Percentiles rank a stretch among this genome's conserved stretches.
phyloP scores from a whole-genome alignment of 2,329 filamentous ascomycete genomes.

The Beauveria rudraprayagi region DNA sequence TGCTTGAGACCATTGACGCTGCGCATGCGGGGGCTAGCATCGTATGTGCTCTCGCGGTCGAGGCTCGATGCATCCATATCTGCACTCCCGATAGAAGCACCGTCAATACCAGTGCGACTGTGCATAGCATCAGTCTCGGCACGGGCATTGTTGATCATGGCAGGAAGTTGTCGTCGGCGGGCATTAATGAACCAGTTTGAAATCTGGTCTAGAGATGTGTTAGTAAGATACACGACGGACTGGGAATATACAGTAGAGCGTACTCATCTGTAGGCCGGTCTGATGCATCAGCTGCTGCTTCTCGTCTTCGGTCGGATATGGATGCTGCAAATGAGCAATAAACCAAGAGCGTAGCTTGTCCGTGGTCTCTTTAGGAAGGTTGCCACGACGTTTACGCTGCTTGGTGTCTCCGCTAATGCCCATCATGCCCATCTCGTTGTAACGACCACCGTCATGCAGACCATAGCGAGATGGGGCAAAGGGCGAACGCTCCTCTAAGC shows the following conservation, averaged over 20 bases:
- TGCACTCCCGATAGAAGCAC: background rate
- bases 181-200: conserved; percentile 80
- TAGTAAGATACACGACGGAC: conserved; percentile 12
- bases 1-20: background rate
- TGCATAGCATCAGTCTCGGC: conserved; percentile 43
- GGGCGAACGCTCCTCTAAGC: conserved; percentile 35
- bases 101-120: conserved; percentile 17
- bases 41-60: conserved; percentile 7
- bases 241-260: conserved; percentile 28
- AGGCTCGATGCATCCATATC: background rate
- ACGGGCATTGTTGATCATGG: conserved; percentile 49
- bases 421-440: conserved; percentile 30
- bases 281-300: conserved; percentile 72
- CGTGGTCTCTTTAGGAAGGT: conserved; percentile 84
- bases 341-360: conserved; percentile 78
- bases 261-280: conserved; percentile 72
- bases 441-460: conserved; percentile 32
- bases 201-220: conserved; percentile 48
- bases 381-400: conserved; percentile 63
- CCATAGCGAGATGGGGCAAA: conserved; percentile 35
- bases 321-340: conserved; percentile 64
- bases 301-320: conserved; percentile 82
- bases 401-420: conserved; percentile 36
- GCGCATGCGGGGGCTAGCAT: conserved; percentile 4
- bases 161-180: conserved; percentile 55